These are phyloP conservation scores for Sporothrix inflata DNA, from an alignment of 2,329 filamentous ascomycete species.

Conservation along the genomic window DNA sequence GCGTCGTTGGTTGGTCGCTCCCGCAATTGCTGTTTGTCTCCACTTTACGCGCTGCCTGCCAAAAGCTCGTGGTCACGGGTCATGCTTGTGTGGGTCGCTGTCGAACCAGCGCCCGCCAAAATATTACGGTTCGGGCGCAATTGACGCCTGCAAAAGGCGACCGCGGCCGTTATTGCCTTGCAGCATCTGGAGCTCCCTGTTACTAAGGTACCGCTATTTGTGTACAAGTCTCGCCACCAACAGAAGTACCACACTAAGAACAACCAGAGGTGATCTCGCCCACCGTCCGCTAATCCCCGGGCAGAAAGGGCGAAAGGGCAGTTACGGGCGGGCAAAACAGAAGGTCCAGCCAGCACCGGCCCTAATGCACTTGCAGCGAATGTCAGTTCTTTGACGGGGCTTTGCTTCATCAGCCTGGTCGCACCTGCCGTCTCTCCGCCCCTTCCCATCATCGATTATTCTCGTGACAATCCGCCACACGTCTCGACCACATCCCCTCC, in stretches of 20 bases:
- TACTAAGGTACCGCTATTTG: not conserved
- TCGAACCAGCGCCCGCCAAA: constrained; percentile 1
- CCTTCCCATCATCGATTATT: constrained; percentile 17
- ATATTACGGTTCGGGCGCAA: constrained; percentile 4
- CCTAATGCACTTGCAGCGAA: constrained; percentile 16
- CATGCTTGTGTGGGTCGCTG: not conserved
- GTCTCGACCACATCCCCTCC: not conserved
- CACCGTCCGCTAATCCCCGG: not conserved
- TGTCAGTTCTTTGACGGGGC: constrained; percentile 9
- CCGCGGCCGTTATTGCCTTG: too few species aligned
- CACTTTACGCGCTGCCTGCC: constrained; percentile 16
- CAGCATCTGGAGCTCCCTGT: not conserved
- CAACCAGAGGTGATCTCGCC: not conserved
- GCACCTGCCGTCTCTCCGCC: constrained; percentile 20
- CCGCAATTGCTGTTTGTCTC: not conserved
- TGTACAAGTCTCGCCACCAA: too few species aligned
- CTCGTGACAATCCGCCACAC: constrained; percentile 24
- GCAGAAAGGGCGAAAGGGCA: not conserved
- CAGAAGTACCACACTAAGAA: constrained; percentile 2
- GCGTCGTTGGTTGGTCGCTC: not conserved
- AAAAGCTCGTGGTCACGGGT: constrained; percentile 21
- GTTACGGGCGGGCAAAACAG: not conserved
- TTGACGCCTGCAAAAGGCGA: not conserved
- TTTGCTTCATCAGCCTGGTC: constrained; percentile 27
- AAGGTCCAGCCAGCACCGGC: constrained; percentile 3